Evolutionary conservation across 2,329 filamentous ascomycete species (phyloP).

Genomic region (Ustulina deusta): DNA sequence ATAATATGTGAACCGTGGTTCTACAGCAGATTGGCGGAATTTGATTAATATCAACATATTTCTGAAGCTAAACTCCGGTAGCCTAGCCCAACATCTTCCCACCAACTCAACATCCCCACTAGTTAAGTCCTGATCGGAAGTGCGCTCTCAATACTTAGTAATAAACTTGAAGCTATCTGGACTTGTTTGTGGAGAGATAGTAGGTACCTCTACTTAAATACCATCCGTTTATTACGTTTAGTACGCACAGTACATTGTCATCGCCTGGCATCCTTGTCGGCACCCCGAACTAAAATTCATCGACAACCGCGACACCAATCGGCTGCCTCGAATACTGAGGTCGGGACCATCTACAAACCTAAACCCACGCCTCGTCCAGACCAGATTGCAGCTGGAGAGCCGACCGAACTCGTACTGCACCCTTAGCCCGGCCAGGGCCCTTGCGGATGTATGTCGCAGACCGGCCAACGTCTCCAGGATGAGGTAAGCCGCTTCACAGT

Average conservation of each 20-base stretch:
- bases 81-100: no score
- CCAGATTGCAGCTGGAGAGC: background rate
- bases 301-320: constrained; percentile 23
- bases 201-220: no score
- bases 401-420: background rate
- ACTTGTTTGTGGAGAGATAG: background rate
- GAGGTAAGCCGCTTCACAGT: constrained; percentile 57
- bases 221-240: background rate
- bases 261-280: constrained; percentile 24
- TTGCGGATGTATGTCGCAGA: constrained; percentile 59
- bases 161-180: no score
- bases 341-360: background rate
- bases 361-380: constrained; percentile 1
- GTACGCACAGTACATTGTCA: background rate
- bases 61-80: no score
- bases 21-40: no score
- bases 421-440: constrained; percentile 47
- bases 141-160: no score
- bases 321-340: background rate
- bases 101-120: no score
- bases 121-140: no score
- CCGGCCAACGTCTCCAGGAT: constrained; percentile 66
- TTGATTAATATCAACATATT: no score
- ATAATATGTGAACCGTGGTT: no score
- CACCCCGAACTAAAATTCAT: constrained; percentile 11